These are phyloP conservation scores for Diplodia sapinea DNA, from an alignment of 2,329 filamentous ascomycete species.

Conservation along the genomic window DNA sequence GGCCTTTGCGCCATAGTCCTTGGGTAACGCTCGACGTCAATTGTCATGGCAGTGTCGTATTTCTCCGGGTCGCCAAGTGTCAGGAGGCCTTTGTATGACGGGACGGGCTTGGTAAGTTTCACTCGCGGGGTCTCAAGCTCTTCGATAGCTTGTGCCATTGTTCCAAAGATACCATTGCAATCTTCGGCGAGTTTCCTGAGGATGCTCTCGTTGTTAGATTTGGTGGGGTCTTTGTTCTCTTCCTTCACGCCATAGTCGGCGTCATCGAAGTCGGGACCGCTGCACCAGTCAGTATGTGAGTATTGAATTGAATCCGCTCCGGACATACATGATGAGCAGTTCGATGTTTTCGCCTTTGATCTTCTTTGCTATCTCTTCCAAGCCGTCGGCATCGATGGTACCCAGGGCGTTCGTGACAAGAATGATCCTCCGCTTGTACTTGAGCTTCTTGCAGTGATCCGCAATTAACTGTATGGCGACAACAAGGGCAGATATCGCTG, in stretches of 20 bases:
- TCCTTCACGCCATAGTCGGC: conserved; percentile 84
- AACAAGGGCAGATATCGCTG: conserved; percentile 80
- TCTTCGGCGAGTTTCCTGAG: conserved; percentile 69
- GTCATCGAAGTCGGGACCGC: conserved; percentile 93
- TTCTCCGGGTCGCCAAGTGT: conserved; percentile 78
- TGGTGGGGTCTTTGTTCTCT: conserved; percentile 61
- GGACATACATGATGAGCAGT: conserved; percentile 74
- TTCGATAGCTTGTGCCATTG: conserved; percentile 81
- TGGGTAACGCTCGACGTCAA: conserved; percentile 90
- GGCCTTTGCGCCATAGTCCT: conserved; percentile 79
- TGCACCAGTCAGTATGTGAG: conserved; percentile 43
- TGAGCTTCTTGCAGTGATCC: conserved; percentile 71
- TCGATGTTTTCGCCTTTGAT: conserved; percentile 79
- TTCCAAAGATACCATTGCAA: conserved; percentile 74
- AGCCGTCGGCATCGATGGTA: conserved; percentile 71
- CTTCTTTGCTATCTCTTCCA: conserved; percentile 72
- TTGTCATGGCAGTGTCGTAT: conserved; percentile 76
- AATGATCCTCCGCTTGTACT: conserved; percentile 63
- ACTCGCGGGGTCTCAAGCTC: conserved; percentile 78
- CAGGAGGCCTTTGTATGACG: conserved; percentile 78
- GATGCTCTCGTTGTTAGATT: conserved; percentile 74
- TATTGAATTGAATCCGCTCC: conserved; percentile 30
- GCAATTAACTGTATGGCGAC: conserved; percentile 87
- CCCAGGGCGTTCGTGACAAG: conserved; percentile 84
- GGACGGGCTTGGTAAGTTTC: conserved; percentile 76